Conservation (phyloP, 2,329 filamentous ascomycete genomes). For the Epichloe hybrida region DNA sequence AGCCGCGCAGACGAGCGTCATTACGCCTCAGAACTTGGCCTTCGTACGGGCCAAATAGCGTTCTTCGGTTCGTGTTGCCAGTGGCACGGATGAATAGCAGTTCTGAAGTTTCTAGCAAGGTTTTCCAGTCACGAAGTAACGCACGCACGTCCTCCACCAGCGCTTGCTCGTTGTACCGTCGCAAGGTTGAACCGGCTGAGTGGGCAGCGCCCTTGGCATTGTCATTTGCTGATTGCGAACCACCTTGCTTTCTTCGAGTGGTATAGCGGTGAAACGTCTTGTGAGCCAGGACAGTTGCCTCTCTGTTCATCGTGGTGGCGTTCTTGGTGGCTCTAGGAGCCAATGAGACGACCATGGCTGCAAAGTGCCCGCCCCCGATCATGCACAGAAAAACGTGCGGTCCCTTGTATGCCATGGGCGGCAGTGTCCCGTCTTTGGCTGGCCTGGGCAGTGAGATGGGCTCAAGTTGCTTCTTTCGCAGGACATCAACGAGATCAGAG, state of each 20-base stretch:
- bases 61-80: conserved; percentile 72
- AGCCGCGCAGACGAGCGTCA: conserved; percentile 69
- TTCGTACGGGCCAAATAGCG: conserved; percentile 83
- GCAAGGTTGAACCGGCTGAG: conserved; percentile 78
- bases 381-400: conserved; percentile 94
- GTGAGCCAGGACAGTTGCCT: conserved; percentile 80
- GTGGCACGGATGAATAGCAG: conserved; percentile 82
- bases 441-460: conserved; percentile 42
- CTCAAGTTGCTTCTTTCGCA: conserved; percentile 65
- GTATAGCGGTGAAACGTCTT: conserved; percentile 98
- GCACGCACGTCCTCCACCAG: conserved; percentile 77
- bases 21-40: conserved; percentile 68
- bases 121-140: conserved; percentile 73
- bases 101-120: conserved; percentile 69
- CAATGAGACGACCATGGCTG: conserved; percentile 86
- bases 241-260: conserved; percentile 89
- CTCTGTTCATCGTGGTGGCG: conserved; percentile 57
- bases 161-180: conserved; percentile 88
- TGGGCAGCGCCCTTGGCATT: conserved; percentile 87
- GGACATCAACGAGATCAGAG: conserved; percentile 46
- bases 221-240: conserved; percentile 87
- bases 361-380: conserved; percentile 96
- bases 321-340: conserved; percentile 66
- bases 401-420: conserved; percentile 45
- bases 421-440: conserved; percentile 43